phyloP scores from a whole-genome alignment of 441 rosid genomes.

The Metrosideros polymorpha region DNA sequence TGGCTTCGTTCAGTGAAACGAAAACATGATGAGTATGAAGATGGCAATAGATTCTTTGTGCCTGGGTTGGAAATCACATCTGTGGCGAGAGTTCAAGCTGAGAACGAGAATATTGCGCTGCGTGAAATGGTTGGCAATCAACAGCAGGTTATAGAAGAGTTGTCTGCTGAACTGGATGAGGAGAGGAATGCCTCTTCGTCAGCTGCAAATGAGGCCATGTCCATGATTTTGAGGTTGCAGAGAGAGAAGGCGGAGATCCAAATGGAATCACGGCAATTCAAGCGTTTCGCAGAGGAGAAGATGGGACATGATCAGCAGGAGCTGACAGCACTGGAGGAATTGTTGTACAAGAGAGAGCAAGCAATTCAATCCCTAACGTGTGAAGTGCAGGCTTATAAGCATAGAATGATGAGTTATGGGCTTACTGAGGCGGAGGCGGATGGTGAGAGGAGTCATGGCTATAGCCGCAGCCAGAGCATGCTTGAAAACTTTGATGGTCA shows the following conservation, averaged over 20 bases:
- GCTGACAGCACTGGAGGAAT: constrained; percentile 58
- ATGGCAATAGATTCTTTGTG: constrained; percentile 28
- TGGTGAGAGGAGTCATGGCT: constrained; percentile 28
- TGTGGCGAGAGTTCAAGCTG: constrained; percentile 67
- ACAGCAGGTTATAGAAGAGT: constrained; percentile 58
- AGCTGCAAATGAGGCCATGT: constrained; percentile 96
- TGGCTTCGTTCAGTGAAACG: constrained; percentile 77
- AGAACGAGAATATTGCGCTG: constrained; percentile 65
- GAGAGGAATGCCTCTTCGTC: constrained; percentile 92
- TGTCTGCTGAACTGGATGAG: constrained; percentile 70
- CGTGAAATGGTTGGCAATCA: constrained; percentile 74
- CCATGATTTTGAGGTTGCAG: constrained; percentile 93
- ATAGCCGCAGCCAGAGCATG: constrained; percentile 27
- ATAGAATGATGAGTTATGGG: constrained; percentile 91
- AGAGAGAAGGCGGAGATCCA: constrained; percentile 93
- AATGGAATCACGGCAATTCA: constrained; percentile 91
- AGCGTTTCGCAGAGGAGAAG: constrained; percentile 88
- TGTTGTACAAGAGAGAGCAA: constrained; percentile 87
- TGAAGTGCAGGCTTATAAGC: constrained; percentile 86
- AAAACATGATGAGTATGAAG: constrained; percentile 55
- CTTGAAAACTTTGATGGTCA: constrained; percentile 31
- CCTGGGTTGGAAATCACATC: constrained; percentile 46
- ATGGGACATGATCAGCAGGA: constrained; percentile 91
- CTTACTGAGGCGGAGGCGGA: constrained; percentile 63
- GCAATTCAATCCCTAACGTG: constrained; percentile 60